Evolutionary conservation across 1,284 basidiomycete genomes (phyloP).

Genomic region (Pseudozyma hubeiensis): DNA sequence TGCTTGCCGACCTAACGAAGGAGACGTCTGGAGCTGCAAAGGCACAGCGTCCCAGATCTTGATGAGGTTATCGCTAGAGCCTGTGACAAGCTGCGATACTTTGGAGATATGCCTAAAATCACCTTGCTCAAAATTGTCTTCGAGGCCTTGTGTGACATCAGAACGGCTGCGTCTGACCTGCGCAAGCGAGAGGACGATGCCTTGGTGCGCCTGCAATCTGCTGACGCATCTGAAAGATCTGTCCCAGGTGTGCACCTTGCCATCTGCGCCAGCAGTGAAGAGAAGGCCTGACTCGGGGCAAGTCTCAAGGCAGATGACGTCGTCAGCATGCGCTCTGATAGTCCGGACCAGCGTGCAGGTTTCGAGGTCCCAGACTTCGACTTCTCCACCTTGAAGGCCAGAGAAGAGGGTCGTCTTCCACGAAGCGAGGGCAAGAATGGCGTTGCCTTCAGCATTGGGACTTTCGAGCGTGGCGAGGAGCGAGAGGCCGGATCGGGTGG

Average conservation of each 20-base stretch:
- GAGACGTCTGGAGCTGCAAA: neutral
- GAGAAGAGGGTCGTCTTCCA: slow-evolving; percentile 84
- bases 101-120: neutral
- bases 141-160: neutral
- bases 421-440: slow-evolving; percentile 81
- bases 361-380: slow-evolving; percentile 89
- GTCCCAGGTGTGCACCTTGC: slow-evolving; percentile 55
- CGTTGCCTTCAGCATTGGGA: slow-evolving; percentile 68
- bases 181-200: slow-evolving; percentile 32
- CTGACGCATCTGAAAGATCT: slow-evolving; percentile 61
- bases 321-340: slow-evolving; percentile 82
- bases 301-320: slow-evolving; percentile 47
- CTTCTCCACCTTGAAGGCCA: slow-evolving; percentile 91
- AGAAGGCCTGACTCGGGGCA: slow-evolving; percentile 65
- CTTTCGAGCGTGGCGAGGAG: slow-evolving; percentile 74
- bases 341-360: slow-evolving; percentile 85
- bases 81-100: slow-evolving; percentile 49
- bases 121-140: neutral
- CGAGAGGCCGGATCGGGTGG: slow-evolving; percentile 70
- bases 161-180: slow-evolving; percentile 11
- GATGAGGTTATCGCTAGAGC: slow-evolving; percentile 57
- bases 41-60: slow-evolving; percentile 58
- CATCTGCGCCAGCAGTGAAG: slow-evolving; percentile 57
- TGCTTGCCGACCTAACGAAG: neutral
- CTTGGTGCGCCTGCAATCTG: slow-evolving; percentile 46